Base-by-base conservation (phyloP, 73 alveolate species). In the Paramecium sexaurelia region DNA sequence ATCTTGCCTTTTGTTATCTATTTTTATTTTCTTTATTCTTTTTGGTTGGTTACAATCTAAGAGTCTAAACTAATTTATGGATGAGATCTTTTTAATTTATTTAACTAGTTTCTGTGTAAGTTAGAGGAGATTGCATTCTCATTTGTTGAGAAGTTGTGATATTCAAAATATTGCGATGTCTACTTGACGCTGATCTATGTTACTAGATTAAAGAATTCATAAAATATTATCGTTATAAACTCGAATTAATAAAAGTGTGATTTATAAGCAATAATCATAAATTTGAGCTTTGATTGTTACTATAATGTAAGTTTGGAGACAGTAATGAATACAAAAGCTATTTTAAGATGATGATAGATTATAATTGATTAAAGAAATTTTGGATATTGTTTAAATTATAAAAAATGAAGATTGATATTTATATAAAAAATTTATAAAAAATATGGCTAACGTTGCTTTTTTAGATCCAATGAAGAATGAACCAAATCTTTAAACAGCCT, bases 371-470 rank as follows among this genome's bases (percentile, higher is more conserved):
- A 15, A 51, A 17, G 17, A 51, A 51, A 51, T 3, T n/a, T 3
- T 26, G 67, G 17, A 51, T n/a, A 17, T 6, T n/a, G 29, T 51
- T 51, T 51, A 51, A 51, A 51, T 51, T n/a, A 51, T 51, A 51
- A 15, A 51, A 51, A 51, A 19, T 2, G 7, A 4, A 35, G 41
- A 35, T 22, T 17, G 22, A 15, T n/a, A 51, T 51, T 3, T 51
- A 51, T 13, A 51, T 51, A 51, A 51, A 51, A 51, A n/a, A n/a
- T n/a, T 51, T 51, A 51, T 51, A 51, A 17, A 17, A 51, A 51
- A 51, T n/a, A 61, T 61, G 83, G 83, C 83, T 61, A 61, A 61
- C 83, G 83, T 61, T 61, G 83, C 47, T 15, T 29, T 61, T 29
- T 26, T 36, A 11, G 90, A 78, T 26, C 68, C 71, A 4, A 10